These are phyloP conservation scores for Phytophthora aleatoria DNA, from an alignment of 352 stramenopile genomes.

Conservation along the genomic window DNA sequence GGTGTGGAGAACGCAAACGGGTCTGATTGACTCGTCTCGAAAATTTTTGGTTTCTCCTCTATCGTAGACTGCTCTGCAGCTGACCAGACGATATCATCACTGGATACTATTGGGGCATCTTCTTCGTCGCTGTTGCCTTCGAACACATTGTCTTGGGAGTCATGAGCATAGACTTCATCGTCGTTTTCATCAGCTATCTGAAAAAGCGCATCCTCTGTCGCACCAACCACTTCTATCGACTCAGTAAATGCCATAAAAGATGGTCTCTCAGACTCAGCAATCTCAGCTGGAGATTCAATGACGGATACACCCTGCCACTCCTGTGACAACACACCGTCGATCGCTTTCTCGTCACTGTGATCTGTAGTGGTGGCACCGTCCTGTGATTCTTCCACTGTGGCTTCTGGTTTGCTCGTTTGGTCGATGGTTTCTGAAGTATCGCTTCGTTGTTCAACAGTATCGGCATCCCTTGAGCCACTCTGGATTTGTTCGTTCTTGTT, in stretches of 20 bases:
- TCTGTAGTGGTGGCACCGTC: conserved; percentile 6
- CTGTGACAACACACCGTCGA: neutral
- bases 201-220: neutral
- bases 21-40: conserved; percentile 1
- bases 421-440: neutral
- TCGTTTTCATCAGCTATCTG: conserved; percentile 3
- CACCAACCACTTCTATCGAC: neutral
- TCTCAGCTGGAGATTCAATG: conserved; percentile 1
- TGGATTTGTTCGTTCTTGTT: neutral
- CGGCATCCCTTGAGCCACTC: neutral
- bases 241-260: conserved; percentile 3
- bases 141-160: conserved; percentile 10
- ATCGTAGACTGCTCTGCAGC: conserved; percentile 2
- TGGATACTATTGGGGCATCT: neutral
- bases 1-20: conserved; percentile 1
- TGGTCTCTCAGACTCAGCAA: conserved; percentile 3
- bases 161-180: conserved; percentile 1
- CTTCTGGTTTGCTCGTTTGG: neutral
- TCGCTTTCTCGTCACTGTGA: conserved; percentile 1
- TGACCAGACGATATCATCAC: conserved; percentile 4
- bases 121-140: conserved; percentile 8
- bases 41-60: conserved; percentile 2
- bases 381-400: neutral
- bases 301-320: neutral
- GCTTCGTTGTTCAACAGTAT: conserved; percentile 4